Evolutionary conservation across 768 basidiomycete genomes (phyloP), one percentile per base, ranked within the genome.

Genomic region (Termitomyces sp.): DNA sequence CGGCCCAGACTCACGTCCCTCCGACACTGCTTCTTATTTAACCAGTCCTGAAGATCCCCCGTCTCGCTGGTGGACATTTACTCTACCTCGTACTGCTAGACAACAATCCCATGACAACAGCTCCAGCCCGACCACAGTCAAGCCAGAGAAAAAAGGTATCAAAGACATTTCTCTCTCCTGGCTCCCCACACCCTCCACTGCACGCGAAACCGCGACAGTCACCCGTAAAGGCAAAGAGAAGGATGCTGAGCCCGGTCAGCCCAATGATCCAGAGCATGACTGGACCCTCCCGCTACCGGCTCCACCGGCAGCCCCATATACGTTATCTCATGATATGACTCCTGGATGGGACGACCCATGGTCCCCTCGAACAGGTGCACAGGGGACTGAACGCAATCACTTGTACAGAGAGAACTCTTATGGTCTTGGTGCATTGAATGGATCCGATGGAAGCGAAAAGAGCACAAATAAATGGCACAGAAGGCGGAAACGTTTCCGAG

Each of bases 41-140:
- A 83, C 84, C 13, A 79, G 69, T 71, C 71, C 67, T 59, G 67
- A 75, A 48, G 69, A 75, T 59, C 68, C 69, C 61, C 73, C 70
- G 43, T 85, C 84, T 57, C 82, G 83, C 50, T 92, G 90, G 90
- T 89, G 85, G 84, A 74, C 87, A 0, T 91, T 92, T 69, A 84
- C 84, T 27, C 80, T 84, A 39, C 83, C 85, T 46, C 81, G 84
- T 33, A 75, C 70, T 44, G 67, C 58, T 52, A 62, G 60, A 55
- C 63, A 65, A 55, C 71, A 68, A 47, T 62, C 65, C 56, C 57
- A 44, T 58, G 62, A 43, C 64, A 69, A 42, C 10, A 53, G 57
- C 20, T 48, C 64, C 27, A 53, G 58, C 16, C 58, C 58, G 43
- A 59, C 54, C 33, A 65, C 69, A 32, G 59, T 67, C 50, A 76